These are phyloP conservation scores for Pinus tabuliformis DNA, from an alignment of 75 land plant species.

Conservation along the genomic window DNA sequence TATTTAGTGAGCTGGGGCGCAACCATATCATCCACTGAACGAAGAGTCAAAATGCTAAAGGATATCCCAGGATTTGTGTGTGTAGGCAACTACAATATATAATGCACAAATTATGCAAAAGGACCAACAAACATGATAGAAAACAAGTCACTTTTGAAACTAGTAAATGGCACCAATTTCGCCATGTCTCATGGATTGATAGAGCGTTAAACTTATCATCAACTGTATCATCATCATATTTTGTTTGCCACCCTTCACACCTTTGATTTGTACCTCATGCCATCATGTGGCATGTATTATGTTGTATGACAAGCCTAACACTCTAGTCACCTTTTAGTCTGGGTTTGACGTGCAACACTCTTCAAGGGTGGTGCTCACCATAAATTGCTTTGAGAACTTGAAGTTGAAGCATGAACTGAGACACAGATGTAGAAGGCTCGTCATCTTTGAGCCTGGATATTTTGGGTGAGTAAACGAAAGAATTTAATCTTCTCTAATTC, in stretches of 20 bases:
- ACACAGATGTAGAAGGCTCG: conserved; percentile 19
- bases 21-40: too few relatives aligned
- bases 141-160: too few relatives aligned
- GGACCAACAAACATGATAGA: too few relatives aligned
- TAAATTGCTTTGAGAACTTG: conserved; percentile 51
- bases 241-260: conserved; percentile 50
- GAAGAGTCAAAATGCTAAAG: too few relatives aligned
- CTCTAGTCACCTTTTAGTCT: conserved; percentile 68
- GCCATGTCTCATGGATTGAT: too few relatives aligned
- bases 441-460: conserved; percentile 9
- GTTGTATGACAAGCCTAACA: conserved; percentile 53
- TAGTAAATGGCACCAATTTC: too few relatives aligned
- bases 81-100: too few relatives aligned
- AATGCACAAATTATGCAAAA: too few relatives aligned
- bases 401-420: conserved; percentile 61
- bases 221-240: conserved; percentile 28
- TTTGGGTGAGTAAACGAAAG: conserved; percentile 40
- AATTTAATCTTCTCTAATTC: conserved; percentile 16
- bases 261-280: conserved; percentile 70
- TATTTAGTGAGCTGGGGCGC: too few relatives aligned
- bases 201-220: too few relatives aligned
- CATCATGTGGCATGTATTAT: conserved; percentile 61
- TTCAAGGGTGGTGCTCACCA: conserved; percentile 63
- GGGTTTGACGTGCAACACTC: conserved; percentile 66
- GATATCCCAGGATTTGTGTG: too few relatives aligned